A percentile compares a stretch with the other conserved stretches of the same genome.
phyloP scores from a whole-genome alignment of 768 basidiomycete species.

The Leccinum uliginosum region DNA sequence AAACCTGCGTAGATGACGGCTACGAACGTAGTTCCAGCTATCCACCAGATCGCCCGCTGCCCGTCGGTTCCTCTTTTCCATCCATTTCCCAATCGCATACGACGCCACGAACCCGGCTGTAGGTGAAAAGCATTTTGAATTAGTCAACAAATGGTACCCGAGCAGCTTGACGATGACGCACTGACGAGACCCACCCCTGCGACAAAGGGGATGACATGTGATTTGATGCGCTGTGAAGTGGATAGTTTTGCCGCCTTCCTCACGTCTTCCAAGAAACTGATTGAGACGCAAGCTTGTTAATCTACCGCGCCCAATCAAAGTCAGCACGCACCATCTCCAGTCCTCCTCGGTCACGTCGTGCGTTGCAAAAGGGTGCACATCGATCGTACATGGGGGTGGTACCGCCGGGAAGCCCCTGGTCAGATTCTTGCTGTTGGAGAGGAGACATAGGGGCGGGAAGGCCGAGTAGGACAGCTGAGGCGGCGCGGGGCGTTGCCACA shows the following conservation, averaged over 20 bases:
- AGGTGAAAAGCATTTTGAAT: not conserved
- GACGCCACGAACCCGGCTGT: slow-evolving; percentile 20
- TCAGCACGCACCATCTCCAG: slow-evolving; percentile 39
- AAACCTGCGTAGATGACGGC: not conserved
- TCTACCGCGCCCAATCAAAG: not conserved
- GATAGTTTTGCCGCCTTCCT: slow-evolving; percentile 33
- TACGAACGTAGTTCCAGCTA: slow-evolving; percentile 47
- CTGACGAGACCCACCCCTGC: slow-evolving; percentile 27
- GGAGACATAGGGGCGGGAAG: slow-evolving; percentile 29
- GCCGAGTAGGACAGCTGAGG: slow-evolving; percentile 12
- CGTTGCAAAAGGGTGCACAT: slow-evolving; percentile 46
- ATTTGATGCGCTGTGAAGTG: slow-evolving; percentile 29
- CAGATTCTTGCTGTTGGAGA: slow-evolving; percentile 28
- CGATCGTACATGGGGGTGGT: slow-evolving; percentile 36
- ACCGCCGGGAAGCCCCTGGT: slow-evolving; percentile 41
- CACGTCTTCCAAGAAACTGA: slow-evolving; percentile 38
- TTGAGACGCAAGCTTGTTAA: not conserved
- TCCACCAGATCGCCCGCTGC: slow-evolving; percentile 41
- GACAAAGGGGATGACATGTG: slow-evolving; percentile 28
- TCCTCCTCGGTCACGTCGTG: slow-evolving; percentile 49
- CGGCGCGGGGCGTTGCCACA: slow-evolving; percentile 24
- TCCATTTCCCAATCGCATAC: slow-evolving; percentile 15
- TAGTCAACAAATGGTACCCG: too few relatives aligned
- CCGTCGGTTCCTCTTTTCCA: slow-evolving; percentile 35
- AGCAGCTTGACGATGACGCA: slow-evolving; percentile 1